Evolutionary conservation across 805 yeast genomes (phyloP).

Genomic region (Yarrowia deformans): DNA sequence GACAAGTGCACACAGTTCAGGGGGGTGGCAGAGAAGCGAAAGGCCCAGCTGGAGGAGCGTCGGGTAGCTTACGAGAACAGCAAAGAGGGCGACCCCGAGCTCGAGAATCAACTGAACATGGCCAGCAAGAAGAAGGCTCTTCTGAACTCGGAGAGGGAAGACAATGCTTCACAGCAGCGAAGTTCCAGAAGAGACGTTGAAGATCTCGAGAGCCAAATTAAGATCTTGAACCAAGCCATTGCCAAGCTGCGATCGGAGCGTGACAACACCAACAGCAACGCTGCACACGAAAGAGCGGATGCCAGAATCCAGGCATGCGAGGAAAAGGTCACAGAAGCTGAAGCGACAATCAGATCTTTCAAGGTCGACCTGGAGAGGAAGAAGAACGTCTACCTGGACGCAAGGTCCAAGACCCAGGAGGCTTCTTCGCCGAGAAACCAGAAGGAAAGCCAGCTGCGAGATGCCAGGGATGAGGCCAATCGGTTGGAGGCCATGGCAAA

Average conservation of each 20-base stretch:
- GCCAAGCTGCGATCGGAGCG: not conserved
- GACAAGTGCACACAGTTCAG: not conserved
- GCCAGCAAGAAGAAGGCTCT: not conserved
- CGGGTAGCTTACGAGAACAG: not conserved
- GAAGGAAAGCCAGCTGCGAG: not conserved
- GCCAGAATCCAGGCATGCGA: not conserved
- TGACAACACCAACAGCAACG: not conserved
- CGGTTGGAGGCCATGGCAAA: constrained; percentile 3
- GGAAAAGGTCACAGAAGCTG: not conserved
- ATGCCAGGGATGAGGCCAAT: not conserved
- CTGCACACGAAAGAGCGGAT: not conserved
- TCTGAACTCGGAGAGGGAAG: not conserved
- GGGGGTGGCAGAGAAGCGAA: constrained; percentile 2
- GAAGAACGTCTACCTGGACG: not conserved
- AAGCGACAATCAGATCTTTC: not conserved
- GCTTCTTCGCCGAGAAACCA: not conserved
- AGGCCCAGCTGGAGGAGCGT: not conserved
- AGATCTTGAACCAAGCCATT: not conserved
- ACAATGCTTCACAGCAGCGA: not conserved
- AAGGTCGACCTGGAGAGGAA: not conserved
- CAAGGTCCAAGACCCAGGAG: not conserved
- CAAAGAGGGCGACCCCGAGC: constrained; percentile 9
- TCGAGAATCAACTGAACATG: not conserved
- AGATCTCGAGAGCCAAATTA: not conserved
- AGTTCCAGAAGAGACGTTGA: not conserved